phyloP scores from a whole-genome alignment of 306 rosid genomes.

The Luffa aegyptiaca region DNA sequence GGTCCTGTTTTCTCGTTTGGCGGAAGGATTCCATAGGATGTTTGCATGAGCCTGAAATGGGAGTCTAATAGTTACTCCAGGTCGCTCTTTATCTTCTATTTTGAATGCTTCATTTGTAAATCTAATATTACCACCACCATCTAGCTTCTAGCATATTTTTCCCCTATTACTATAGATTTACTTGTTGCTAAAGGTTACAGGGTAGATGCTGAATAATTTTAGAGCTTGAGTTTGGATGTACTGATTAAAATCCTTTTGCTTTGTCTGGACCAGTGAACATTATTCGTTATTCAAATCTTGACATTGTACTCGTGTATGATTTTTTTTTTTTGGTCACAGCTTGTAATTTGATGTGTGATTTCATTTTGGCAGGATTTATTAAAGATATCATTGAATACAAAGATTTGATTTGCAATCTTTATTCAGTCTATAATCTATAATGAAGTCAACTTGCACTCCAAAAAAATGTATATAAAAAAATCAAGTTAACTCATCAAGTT shows the following conservation, averaged over 20 bases:
- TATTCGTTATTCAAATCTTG: neutral
- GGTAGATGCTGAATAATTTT: neutral
- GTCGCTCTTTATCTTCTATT: neutral
- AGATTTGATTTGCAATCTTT: no score
- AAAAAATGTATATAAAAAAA: no score
- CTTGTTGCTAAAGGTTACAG: neutral
- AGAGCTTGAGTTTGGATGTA: neutral
- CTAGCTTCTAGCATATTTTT: neutral
- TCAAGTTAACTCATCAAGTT: no score
- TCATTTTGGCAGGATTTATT: neutral
- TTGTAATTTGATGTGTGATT: neutral
- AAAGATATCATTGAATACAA: no score
- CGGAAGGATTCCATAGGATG: neutral
- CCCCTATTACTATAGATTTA: neutral
- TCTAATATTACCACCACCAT: neutral
- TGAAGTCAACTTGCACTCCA: no score
- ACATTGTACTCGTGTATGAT: neutral
- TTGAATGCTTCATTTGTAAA: neutral
- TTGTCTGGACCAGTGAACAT: neutral
- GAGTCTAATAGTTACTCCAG: neutral
- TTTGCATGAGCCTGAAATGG: neutral
- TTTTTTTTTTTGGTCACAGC: neutral
- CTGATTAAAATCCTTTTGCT: neutral
- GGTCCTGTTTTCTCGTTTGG: neutral
- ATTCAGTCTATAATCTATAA: no score